phyloP scores from a whole-genome alignment of 2,329 filamentous ascomycete species.

The Diaporthe ampelina region DNA sequence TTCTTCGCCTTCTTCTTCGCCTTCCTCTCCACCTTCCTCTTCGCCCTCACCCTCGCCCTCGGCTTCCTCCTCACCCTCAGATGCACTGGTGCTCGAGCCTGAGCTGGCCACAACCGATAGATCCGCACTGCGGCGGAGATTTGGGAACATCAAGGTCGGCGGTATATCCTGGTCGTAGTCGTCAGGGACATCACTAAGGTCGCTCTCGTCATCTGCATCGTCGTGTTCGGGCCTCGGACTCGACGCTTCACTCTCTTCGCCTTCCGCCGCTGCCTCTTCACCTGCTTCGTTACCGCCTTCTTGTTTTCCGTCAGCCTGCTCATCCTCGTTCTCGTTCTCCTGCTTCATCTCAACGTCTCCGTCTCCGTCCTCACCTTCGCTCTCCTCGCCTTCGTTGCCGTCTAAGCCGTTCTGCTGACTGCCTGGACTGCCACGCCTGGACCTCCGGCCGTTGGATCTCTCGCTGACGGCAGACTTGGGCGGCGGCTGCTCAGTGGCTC shows the following conservation, averaged over 20 bases:
- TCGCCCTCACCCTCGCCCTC: constrained; percentile 37
- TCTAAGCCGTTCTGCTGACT: constrained; percentile 54
- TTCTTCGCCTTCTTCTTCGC: constrained; percentile 19
- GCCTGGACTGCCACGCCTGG: constrained; percentile 64
- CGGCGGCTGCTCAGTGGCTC: constrained; percentile 61
- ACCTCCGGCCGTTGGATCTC: constrained; percentile 54
- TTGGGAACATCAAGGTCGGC: constrained; percentile 66
- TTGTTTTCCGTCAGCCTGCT: constrained; percentile 39
- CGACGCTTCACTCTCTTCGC: constrained; percentile 52
- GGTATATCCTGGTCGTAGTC: constrained; percentile 71
- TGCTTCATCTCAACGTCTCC: constrained; percentile 64
- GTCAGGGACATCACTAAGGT: constrained; percentile 74
- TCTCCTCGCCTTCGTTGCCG: constrained; percentile 53
- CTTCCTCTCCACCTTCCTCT: constrained; percentile 36
- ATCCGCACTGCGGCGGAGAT: constrained; percentile 57
- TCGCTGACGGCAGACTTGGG: constrained; percentile 54
- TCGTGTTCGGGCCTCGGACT: constrained; percentile 74
- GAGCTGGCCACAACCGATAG: constrained; percentile 46
- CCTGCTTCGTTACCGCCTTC: constrained; percentile 41
- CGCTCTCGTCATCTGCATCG: constrained; percentile 78
- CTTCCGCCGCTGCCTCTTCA: constrained; percentile 44
- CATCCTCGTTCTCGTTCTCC: constrained; percentile 35
- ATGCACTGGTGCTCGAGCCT: constrained; percentile 39
- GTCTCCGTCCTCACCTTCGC: constrained; percentile 46
- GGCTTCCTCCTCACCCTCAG: constrained; percentile 44